These are phyloP conservation scores for Thraustochytrium sp. DNA, from an alignment of 352 stramenopile species.

Conservation along the genomic window DNA sequence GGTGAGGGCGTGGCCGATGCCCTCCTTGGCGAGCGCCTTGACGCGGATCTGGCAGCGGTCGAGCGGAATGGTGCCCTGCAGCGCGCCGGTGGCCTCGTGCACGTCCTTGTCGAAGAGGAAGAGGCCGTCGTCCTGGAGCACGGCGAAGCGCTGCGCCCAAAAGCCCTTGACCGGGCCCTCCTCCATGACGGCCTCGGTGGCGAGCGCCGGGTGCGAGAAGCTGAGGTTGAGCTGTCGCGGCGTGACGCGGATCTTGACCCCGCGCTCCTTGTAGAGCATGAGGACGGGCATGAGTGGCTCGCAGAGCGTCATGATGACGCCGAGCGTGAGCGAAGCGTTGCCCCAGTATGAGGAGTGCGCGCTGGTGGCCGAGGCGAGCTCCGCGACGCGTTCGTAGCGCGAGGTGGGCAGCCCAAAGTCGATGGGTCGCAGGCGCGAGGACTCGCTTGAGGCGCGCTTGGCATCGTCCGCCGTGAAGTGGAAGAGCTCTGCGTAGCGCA, in stretches of 20 bases:
- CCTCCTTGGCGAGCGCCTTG: neutral
- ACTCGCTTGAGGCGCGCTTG: neutral
- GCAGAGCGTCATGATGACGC: slow-evolving; percentile 15
- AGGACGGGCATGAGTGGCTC: slow-evolving; percentile 4
- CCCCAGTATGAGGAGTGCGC: slow-evolving; percentile 80
- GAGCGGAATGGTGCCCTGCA: neutral
- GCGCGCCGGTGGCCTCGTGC: neutral
- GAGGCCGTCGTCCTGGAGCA: slow-evolving; percentile 3
- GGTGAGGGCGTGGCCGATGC: neutral
- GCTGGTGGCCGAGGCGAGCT: slow-evolving; percentile 67
- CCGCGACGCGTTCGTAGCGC: slow-evolving; percentile 72
- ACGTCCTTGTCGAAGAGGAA: slow-evolving; percentile 19
- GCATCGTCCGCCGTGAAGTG: neutral
- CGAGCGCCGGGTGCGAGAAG: neutral
- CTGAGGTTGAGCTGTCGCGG: neutral
- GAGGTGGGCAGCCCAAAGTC: slow-evolving; percentile 71
- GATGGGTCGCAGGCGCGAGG: slow-evolving; percentile 51
- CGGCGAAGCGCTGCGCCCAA: neutral
- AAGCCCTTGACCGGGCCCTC: slow-evolving; percentile 17
- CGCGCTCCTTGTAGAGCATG: neutral
- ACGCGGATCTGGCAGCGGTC: neutral
- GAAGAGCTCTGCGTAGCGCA: slow-evolving; percentile 56
- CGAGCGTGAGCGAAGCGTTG: slow-evolving; percentile 71
- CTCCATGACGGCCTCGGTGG: neutral
- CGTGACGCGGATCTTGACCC: neutral